These are phyloP conservation scores for Penicillium sumatraense DNA, from an alignment of 2,329 filamentous ascomycete genomes.

Conservation along the genomic window DNA sequence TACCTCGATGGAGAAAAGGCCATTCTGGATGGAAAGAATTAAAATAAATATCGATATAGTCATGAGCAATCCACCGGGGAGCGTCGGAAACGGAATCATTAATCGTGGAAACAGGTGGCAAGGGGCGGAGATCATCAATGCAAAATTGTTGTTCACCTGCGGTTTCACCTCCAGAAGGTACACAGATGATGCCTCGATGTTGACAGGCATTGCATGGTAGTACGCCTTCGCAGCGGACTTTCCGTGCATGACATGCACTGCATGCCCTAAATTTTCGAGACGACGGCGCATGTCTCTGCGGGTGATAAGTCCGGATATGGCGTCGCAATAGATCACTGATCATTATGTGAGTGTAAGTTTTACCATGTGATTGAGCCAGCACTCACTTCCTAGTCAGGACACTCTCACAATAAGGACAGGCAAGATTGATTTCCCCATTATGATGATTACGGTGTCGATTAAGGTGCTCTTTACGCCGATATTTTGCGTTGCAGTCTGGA, in stretches of 20 bases:
- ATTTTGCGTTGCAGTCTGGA: constrained; percentile 25
- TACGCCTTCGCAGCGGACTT: constrained; percentile 19
- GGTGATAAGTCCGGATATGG: constrained; percentile 24
- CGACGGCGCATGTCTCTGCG: constrained; percentile 6
- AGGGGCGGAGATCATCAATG: constrained; percentile 3
- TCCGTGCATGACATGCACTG: constrained; percentile 19
- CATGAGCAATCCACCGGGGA: constrained; percentile 16
- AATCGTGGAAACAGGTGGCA: too few relatives aligned
- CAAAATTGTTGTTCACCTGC: constrained; percentile 1
- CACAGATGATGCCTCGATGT: constrained; percentile 2
- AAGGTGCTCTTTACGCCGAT: constrained; percentile 31
- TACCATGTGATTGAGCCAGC: background rate
- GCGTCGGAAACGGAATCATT: too few relatives aligned
- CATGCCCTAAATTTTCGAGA: constrained; percentile 23
- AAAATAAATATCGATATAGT: constrained; percentile 32
- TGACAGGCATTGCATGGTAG: constrained; percentile 20
- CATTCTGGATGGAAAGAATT: constrained; percentile 29
- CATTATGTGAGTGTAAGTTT: background rate
- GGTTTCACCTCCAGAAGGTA: background rate
- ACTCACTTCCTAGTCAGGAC: constrained; percentile 17
- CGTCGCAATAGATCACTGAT: constrained; percentile 28
- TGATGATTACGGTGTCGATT: constrained; percentile 22
- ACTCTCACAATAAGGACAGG: constrained; percentile 24
- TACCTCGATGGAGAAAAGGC: constrained; percentile 30
- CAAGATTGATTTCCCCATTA: constrained; percentile 5